Conservation (phyloP, 305 asterid genomes). For the Solanum chacoense region DNA sequence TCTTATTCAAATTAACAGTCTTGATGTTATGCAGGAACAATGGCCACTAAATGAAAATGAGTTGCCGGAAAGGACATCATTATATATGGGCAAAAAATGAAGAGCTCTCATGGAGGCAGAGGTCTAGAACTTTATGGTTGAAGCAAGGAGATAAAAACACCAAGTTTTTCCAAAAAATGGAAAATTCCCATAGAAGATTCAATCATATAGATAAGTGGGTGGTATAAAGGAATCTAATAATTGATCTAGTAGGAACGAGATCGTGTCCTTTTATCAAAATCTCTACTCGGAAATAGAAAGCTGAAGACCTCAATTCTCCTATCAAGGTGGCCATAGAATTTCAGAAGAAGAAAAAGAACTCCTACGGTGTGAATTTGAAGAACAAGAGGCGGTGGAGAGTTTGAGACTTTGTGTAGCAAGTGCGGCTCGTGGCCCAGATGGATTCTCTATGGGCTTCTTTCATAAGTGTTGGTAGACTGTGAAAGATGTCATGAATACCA, state of each 20-base stretch:
- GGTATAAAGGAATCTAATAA: not conserved
- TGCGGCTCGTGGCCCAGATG: not conserved
- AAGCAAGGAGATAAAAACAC: not conserved
- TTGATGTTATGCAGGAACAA: not conserved
- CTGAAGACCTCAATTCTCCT: not conserved
- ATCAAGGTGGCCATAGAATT: not conserved
- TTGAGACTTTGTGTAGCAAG: not conserved
- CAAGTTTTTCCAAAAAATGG: not conserved
- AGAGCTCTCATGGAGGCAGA: not conserved
- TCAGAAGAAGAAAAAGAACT: not conserved
- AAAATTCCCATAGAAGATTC: not conserved
- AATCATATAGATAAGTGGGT: not conserved
- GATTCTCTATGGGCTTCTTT: not conserved
- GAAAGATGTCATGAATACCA: not conserved
- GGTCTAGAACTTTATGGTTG: not conserved
- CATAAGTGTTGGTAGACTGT: not conserved
- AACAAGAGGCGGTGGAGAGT: not conserved
- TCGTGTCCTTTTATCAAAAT: not conserved
- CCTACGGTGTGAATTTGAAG: not conserved
- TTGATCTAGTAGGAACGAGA: not conserved
- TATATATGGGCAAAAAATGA: not conserved
- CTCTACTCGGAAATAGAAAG: not conserved
- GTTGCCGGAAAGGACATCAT: not conserved
- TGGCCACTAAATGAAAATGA: not conserved
- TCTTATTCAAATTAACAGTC: not conserved